phyloP scores from a whole-genome alignment of 2,329 filamentous ascomycete species.

The Alternaria novae-zelandiae region DNA sequence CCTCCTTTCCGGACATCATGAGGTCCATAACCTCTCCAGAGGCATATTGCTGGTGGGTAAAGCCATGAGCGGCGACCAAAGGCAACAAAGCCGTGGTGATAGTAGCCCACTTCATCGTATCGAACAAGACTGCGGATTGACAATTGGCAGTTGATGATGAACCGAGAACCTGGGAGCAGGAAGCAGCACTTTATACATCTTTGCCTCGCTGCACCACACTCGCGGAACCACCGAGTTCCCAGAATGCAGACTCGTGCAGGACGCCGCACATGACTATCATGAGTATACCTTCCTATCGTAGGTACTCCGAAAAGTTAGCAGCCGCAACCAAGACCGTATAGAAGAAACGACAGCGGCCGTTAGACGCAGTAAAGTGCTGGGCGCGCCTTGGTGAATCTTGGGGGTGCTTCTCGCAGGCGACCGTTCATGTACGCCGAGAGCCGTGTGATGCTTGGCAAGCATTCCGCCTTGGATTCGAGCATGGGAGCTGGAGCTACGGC shows the following conservation, averaged over 20 bases:
- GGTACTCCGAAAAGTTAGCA: slow-evolving; percentile 39
- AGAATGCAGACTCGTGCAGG: slow-evolving; percentile 19
- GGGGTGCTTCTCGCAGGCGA: slow-evolving; percentile 6
- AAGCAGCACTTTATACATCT: slow-evolving; percentile 21
- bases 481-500: slow-evolving; percentile 15
- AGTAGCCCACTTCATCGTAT: slow-evolving; percentile 44
- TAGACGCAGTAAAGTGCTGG: slow-evolving; percentile 24
- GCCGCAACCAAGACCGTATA: slow-evolving; percentile 28
- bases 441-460: slow-evolving; percentile 23
- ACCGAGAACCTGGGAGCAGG: slow-evolving; percentile 17
- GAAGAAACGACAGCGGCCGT: slow-evolving; percentile 24
- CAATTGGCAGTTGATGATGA: slow-evolving; percentile 31
- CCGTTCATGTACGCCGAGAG: slow-evolving; percentile 19
- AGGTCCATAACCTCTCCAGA: slow-evolving; percentile 43
- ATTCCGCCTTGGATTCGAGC: slow-evolving; percentile 18
- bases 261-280: slow-evolving; percentile 21
- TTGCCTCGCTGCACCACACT: background rate
- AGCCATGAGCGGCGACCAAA: slow-evolving; percentile 37
- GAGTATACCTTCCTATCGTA: slow-evolving; percentile 42
- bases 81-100: slow-evolving; percentile 39
- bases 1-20: slow-evolving; percentile 45
- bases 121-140: slow-evolving; percentile 28
- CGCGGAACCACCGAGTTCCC: slow-evolving; percentile 8
- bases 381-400: slow-evolving; percentile 27
- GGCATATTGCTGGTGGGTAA: slow-evolving; percentile 38